Evolutionary conservation across 1,284 basidiomycete genomes (phyloP).

Genomic region (Kwoniella shivajii): DNA sequence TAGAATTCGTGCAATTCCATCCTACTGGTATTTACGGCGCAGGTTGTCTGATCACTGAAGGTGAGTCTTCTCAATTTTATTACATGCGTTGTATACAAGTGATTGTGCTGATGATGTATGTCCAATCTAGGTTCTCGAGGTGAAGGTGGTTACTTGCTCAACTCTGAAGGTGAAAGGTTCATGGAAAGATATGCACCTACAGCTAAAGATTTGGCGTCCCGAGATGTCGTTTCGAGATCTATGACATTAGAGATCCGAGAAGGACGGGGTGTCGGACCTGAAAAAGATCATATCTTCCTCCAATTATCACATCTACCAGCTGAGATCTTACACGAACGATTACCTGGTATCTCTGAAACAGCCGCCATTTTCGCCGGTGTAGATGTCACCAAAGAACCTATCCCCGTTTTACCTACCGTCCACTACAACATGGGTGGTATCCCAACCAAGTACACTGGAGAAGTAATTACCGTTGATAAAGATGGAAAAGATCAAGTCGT

Average conservation of each 20-base stretch:
- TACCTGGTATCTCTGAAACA: slow-evolving; percentile 99
- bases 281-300: slow-evolving; percentile 96
- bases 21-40: slow-evolving; percentile 99
- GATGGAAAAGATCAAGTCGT: slow-evolving; percentile 92
- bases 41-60: slow-evolving; percentile 98
- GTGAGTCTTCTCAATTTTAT: slow-evolving; percentile 53
- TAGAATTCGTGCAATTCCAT: slow-evolving; percentile 99
- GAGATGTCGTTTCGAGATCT: slow-evolving; percentile 98
- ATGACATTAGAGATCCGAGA: slow-evolving; percentile 99
- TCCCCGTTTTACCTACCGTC: slow-evolving; percentile 93
- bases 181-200: slow-evolving; percentile 99
- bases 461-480: slow-evolving; percentile 84
- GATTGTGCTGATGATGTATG: neutral
- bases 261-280: slow-evolving; percentile 97
- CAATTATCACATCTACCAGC: slow-evolving; percentile 97
- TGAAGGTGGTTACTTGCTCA: slow-evolving; percentile 98
- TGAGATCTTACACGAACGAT: slow-evolving; percentile 92
- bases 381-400: slow-evolving; percentile 99
- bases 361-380: slow-evolving; percentile 99
- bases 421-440: slow-evolving; percentile 99
- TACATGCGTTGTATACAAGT: neutral
- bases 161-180: slow-evolving; percentile 99
- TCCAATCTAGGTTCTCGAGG: slow-evolving; percentile 82
- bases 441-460: slow-evolving; percentile 97
- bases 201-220: slow-evolving; percentile 98